phyloP scores from a whole-genome alignment of 768 basidiomycete genomes.

The Auricularia cornea region DNA sequence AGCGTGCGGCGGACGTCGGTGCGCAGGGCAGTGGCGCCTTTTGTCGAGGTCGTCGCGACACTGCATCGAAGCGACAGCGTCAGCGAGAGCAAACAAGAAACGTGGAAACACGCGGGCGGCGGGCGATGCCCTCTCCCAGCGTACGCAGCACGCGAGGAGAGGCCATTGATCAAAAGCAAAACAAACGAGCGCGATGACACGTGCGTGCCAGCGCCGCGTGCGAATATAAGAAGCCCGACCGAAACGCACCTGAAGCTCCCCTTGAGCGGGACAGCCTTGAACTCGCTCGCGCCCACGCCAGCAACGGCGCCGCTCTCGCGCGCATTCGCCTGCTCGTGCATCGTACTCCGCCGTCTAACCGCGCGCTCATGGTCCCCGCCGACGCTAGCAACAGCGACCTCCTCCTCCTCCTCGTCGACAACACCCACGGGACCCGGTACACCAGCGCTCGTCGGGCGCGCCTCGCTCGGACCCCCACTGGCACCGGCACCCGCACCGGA shows the following conservation, averaged over 20 bases:
- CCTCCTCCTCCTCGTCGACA: not conserved
- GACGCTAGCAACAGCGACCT: not conserved
- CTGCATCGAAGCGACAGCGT: conserved; percentile 36
- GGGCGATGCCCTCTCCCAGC: too few species aligned
- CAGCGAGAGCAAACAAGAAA: not conserved
- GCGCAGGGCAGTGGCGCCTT: conserved; percentile 70
- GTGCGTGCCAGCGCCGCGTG: too few species aligned
- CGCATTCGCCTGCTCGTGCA: conserved; percentile 23
- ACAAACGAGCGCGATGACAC: too few species aligned
- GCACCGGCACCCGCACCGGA: not conserved
- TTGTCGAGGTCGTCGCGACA: conserved; percentile 93
- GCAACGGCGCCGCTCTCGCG: too few species aligned
- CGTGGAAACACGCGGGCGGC: too few species aligned
- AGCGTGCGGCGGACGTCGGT: conserved; percentile 79
- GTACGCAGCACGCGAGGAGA: too few species aligned
- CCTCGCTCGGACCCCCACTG: not conserved
- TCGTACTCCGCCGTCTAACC: conserved; percentile 23
- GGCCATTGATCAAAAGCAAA: too few species aligned
- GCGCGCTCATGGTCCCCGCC: conserved; percentile 1
- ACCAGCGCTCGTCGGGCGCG: not conserved
- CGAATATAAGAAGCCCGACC: too few species aligned
- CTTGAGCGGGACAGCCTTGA: conserved; percentile 1
- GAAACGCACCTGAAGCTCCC: conserved; percentile 44
- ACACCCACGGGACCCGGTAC: not conserved
- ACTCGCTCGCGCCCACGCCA: not conserved